phyloP scores from a whole-genome alignment of 768 basidiomycete species.

The Russula vinacea region DNA sequence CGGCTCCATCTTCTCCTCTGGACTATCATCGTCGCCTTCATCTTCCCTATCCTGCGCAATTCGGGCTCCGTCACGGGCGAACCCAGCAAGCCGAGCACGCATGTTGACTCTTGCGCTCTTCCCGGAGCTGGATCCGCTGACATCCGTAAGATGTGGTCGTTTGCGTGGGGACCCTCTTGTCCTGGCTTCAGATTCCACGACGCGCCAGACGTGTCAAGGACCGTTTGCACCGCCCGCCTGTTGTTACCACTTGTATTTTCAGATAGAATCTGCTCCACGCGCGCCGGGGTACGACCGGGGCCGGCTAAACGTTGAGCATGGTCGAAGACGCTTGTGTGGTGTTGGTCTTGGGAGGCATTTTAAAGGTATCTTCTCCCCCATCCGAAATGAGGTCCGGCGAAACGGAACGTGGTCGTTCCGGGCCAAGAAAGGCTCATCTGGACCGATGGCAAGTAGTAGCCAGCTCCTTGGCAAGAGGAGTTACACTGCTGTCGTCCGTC shows the following conservation, averaged over 20 bases:
- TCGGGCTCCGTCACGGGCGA: constrained; percentile 51
- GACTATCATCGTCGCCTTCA: constrained; percentile 25
- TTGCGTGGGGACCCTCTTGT: constrained; percentile 40
- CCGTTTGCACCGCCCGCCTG: constrained; percentile 40
- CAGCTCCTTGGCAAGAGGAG: not conserved
- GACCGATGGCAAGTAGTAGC: not conserved
- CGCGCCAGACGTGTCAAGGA: constrained; percentile 52
- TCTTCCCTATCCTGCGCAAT: constrained; percentile 23
- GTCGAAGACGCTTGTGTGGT: not conserved
- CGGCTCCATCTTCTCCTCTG: constrained; percentile 29
- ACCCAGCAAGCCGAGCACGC: constrained; percentile 49
- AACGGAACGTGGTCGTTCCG: constrained; percentile 15
- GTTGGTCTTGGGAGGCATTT: not conserved
- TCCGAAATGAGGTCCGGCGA: constrained; percentile 8
- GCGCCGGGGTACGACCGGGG: constrained; percentile 26
- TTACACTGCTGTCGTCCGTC: not conserved
- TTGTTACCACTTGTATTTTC: constrained; percentile 25
- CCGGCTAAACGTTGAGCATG: constrained; percentile 15
- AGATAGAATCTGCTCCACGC: constrained; percentile 26
- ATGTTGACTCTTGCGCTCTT: constrained; percentile 38
- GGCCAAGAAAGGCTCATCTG: not conserved
- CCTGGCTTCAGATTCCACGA: constrained; percentile 45
- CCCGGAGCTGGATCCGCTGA: constrained; percentile 26
- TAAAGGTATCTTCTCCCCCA: not conserved
- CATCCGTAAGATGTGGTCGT: constrained; percentile 16